These are phyloP conservation scores for Xylaria sp. DNA, from an alignment of 2,329 filamentous ascomycete species.

Conservation along the genomic window DNA sequence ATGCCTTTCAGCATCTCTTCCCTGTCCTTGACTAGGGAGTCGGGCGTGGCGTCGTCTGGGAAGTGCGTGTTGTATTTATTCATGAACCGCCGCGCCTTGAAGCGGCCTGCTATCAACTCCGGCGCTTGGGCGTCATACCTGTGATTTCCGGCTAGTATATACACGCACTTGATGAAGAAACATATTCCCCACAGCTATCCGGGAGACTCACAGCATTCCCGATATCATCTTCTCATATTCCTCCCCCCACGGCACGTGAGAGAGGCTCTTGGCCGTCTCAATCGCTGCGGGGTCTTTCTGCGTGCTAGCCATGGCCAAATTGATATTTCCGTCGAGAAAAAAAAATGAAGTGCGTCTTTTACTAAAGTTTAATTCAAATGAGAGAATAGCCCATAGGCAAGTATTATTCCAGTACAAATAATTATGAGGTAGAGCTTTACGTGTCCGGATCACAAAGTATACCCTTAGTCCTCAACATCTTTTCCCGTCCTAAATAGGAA, in stretches of 20 bases:
- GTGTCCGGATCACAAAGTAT: background rate
- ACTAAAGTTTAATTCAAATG: background rate
- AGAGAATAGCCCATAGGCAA: no score
- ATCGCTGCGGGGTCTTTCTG: constrained; percentile 33
- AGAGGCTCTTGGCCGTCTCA: constrained; percentile 26
- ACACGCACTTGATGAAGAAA: background rate
- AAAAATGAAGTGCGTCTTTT: background rate
- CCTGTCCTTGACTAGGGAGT: constrained; percentile 50
- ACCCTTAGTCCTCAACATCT: background rate
- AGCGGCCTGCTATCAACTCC: constrained; percentile 61
- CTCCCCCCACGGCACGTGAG: constrained; percentile 49
- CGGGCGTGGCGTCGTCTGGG: constrained; percentile 59
- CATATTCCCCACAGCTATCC: background rate
- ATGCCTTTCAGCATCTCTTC: constrained; percentile 60
- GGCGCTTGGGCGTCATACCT: constrained; percentile 63
- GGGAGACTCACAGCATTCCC: constrained; percentile 63
- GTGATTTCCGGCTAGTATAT: background rate
- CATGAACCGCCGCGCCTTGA: constrained; percentile 64
- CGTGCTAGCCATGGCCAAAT: constrained; percentile 27
- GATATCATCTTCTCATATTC: constrained; percentile 74
- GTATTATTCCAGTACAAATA: no score
- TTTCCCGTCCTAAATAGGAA: constrained; percentile 25
- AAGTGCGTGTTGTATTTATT: constrained; percentile 69
- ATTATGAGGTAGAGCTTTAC: constrained; percentile 2
- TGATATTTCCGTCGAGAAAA: background rate